A percentile compares a stretch with the other conserved stretches of the same genome.
Conservation (phyloP, 257 asterid species). For the Fraxinus quadrangulata region DNA sequence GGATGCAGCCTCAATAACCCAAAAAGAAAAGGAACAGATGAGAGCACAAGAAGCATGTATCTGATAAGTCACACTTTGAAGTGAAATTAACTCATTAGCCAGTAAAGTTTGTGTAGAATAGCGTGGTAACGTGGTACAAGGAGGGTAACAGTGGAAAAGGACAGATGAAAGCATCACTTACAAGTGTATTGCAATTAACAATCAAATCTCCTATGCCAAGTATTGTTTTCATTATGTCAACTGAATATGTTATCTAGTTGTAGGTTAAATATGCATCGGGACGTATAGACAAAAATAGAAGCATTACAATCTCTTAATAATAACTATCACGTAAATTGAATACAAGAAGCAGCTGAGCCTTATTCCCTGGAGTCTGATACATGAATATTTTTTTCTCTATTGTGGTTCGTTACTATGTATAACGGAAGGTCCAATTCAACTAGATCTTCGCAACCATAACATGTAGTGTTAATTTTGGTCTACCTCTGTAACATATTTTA, state of each 20-base stretch:
- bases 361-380: background rate
- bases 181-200: background rate
- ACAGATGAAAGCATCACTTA: background rate
- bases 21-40: conserved; percentile 25
- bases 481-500: too few relatives aligned
- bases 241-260: background rate
- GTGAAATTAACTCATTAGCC: too few relatives aligned
- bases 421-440: background rate
- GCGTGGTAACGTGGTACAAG: background rate
- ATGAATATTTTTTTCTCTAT: background rate
- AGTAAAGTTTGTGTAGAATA: too few relatives aligned
- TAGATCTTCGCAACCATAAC: too few relatives aligned
- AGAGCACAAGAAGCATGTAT: conserved; percentile 23
- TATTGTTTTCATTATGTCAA: background rate
- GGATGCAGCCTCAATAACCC: conserved; percentile 53
- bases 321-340: too few relatives aligned
- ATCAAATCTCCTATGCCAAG: background rate
- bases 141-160: background rate
- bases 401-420: background rate
- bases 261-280: background rate
- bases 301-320: background rate
- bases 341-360: background rate
- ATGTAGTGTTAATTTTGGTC: too few relatives aligned
- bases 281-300: background rate
- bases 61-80: background rate